Percentiles rank a stretch among this genome's conserved stretches.
phyloP scores from a whole-genome alignment of 73 alveolate genomes.

The Symbiodinium natans region DNA sequence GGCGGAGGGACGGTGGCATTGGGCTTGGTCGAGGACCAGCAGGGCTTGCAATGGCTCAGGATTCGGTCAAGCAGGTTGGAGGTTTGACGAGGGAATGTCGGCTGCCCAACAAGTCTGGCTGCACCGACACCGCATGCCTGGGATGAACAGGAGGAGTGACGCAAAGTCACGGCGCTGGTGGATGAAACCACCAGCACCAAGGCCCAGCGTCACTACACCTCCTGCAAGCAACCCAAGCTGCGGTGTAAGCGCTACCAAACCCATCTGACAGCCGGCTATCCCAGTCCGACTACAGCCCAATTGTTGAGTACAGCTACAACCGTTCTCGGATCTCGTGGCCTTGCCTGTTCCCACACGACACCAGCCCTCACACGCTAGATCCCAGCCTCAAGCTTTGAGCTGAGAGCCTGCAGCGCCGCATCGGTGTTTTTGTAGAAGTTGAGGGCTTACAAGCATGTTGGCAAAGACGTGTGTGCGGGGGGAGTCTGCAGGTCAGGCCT shows the following conservation, averaged over 20 bases:
- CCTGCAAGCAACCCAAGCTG: not conserved
- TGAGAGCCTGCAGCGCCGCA: slow-evolving; percentile 39
- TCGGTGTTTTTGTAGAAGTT: no score
- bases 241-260: not conserved
- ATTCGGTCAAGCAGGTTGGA: not conserved
- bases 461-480: no score
- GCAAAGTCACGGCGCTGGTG: not conserved
- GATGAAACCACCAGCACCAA: not conserved
- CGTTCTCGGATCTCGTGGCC: not conserved
- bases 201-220: not conserved
- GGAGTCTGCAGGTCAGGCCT: no score
- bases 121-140: not conserved
- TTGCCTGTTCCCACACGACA: no score
- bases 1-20: not conserved
- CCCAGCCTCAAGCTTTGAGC: slow-evolving; percentile 39
- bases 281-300: not conserved
- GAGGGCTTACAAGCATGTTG: not conserved
- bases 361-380: no score
- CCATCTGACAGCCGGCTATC: not conserved
- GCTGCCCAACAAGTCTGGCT: not conserved
- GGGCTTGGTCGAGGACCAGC: not conserved
- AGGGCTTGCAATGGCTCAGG: not conserved
- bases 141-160: not conserved
- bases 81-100: not conserved
- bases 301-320: not conserved